phyloP scores from a whole-genome alignment of 805 yeast species.

The Blastobotrys mokoenaii region DNA sequence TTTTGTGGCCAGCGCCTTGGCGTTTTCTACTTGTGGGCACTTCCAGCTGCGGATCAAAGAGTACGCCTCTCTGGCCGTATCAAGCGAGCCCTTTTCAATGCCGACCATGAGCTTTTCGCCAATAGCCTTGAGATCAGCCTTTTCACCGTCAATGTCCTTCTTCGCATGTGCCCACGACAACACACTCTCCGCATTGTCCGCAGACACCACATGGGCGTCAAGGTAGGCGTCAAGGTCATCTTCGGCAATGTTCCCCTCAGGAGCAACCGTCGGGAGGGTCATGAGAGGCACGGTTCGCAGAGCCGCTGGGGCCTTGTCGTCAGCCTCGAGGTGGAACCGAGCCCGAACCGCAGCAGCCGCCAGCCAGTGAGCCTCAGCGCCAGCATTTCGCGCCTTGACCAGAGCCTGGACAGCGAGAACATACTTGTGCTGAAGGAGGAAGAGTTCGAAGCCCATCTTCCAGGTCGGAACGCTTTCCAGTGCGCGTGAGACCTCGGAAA shows the following conservation, averaged over 20 bases:
- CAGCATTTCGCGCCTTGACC: slow-evolving; percentile 35
- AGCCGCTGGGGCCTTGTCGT: slow-evolving; percentile 36
- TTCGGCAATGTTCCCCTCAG: slow-evolving; percentile 18
- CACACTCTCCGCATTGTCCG: slow-evolving; percentile 10
- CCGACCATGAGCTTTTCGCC: too few species aligned
- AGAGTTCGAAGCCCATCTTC: slow-evolving; percentile 38
- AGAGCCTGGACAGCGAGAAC: slow-evolving; percentile 45
- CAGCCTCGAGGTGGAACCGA: slow-evolving; percentile 28
- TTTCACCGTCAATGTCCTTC: slow-evolving; percentile 9
- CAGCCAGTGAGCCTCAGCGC: slow-evolving; percentile 26
- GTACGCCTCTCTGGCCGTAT: too few species aligned
- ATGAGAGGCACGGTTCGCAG: slow-evolving; percentile 24
- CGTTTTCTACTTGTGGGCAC: too few species aligned
- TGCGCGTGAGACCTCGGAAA: slow-evolving; percentile 13
- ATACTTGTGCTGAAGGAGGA: slow-evolving; percentile 39
- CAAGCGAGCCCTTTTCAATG: too few species aligned
- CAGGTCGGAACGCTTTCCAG: slow-evolving; percentile 28
- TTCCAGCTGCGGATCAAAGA: too few species aligned
- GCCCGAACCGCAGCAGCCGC: slow-evolving; percentile 29
- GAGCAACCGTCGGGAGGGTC: slow-evolving; percentile 12
- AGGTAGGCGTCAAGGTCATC: slow-evolving; percentile 18
- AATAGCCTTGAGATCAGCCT: neutral
- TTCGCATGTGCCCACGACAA: slow-evolving; percentile 24
- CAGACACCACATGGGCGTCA: slow-evolving; percentile 17
- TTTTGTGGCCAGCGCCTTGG: too few species aligned